Percentiles rank a stretch among this genome's conserved stretches.
These are phyloP conservation scores for Cercophora sp. DNA, from an alignment of 495 filamentous ascomycete species.

Conservation along the genomic window DNA sequence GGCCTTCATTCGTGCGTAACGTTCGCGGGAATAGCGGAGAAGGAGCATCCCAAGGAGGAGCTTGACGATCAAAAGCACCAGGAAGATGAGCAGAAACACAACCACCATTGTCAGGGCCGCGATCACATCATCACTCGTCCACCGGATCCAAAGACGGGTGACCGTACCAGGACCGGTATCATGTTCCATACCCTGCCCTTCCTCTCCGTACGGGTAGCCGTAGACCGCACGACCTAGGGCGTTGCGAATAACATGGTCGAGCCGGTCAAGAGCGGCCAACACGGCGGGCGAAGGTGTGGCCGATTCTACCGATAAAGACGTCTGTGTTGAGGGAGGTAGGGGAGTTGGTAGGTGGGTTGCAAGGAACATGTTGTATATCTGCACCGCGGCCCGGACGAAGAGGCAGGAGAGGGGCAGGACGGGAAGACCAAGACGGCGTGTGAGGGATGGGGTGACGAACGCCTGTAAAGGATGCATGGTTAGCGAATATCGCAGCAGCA, in stretches of 20 bases:
- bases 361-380: slow-evolving; percentile 98
- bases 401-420: slow-evolving; percentile 90
- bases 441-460: slow-evolving; percentile 79
- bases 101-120: slow-evolving; percentile 68
- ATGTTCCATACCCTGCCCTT: slow-evolving; percentile 8
- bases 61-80: slow-evolving; percentile 76
- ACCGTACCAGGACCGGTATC: neutral
- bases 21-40: slow-evolving; percentile 64
- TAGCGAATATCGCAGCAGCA: neutral
- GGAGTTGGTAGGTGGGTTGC: slow-evolving; percentile 75
- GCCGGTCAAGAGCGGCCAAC: slow-evolving; percentile 65
- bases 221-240: slow-evolving; percentile 65
- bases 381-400: slow-evolving; percentile 89
- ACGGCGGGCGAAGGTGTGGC: slow-evolving; percentile 61
- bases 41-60: slow-evolving; percentile 80
- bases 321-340: slow-evolving; percentile 63
- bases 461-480: slow-evolving; percentile 58
- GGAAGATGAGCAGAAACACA: slow-evolving; percentile 73
- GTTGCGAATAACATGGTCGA: slow-evolving; percentile 69
- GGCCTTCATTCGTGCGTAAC: slow-evolving; percentile 77
- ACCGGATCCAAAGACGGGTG: slow-evolving; percentile 30
- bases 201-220: slow-evolving; percentile 41
- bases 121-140: slow-evolving; percentile 61
- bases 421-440: slow-evolving; percentile 83
- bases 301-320: slow-evolving; percentile 54